Evolutionary conservation across 495 filamentous ascomycete genomes (phyloP), one percentile per base, ranked within the genome.

Genomic region (Xylaria intraflava): DNA sequence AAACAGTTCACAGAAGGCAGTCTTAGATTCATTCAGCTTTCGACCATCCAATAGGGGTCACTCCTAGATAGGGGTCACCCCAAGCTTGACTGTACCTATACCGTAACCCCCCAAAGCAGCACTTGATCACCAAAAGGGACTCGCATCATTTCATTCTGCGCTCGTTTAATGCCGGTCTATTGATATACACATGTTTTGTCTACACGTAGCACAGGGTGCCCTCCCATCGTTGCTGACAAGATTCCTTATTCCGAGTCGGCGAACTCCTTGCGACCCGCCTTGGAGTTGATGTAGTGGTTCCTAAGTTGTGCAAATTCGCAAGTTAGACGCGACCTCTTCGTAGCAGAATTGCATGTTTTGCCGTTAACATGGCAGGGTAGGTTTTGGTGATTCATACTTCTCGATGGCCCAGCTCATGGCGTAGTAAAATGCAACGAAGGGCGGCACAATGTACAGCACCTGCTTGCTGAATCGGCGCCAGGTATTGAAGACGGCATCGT

Each of bases 211-310:
- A 45, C 35, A 26, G 31, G 14, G 33, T 52, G 26, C 46, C 46
- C 44, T 60, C 47, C 53, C 57, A 61, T 29, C 46, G 36, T 41
- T 17, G 8, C 4, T 38, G 22, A 49, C 38, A n/a, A 6, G 46
- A 20, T 38, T 19, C 51, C 55, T 54, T 78, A 75, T 56, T 75
- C 72, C 14, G 62, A 64, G 8, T 68, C 69, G 35, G 53, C 70
- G 53, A 83, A 72, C 65, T 80, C 75, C 48, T 80, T 73, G 55
- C 88, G 87, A 40, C 90, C 90, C 38, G 79, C 77, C 81, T 96
- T 96, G 64, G 88, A 93, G 80, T 94, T 93, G 61, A 93, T 78
- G 75, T 85, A 93, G 65, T 94, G 80, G 76, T 96, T 96, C 69
- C 90, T 95, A 40, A 1, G 60, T 33, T 33, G 2, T 33, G 31